Conservation (phyloP, 2,329 filamentous ascomycete genomes). For the Fusarium sp. region DNA sequence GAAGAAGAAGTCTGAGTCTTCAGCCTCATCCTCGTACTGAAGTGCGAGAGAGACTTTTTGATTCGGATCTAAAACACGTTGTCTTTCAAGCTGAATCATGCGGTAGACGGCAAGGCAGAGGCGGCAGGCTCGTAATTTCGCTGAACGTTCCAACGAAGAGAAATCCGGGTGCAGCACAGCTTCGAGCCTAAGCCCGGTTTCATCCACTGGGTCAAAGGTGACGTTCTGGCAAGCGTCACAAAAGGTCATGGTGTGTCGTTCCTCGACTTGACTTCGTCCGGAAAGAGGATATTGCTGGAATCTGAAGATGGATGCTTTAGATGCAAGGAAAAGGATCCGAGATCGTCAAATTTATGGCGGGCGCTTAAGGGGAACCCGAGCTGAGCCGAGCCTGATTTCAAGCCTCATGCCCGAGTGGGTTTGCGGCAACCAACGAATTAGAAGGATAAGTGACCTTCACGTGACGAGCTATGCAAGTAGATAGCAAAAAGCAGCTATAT, state of each 20-base stretch:
- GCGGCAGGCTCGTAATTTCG: neutral
- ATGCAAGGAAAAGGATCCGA: neutral
- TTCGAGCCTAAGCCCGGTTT: neutral
- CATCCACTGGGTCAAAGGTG: neutral
- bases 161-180: neutral
- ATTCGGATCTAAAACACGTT: neutral
- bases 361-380: neutral
- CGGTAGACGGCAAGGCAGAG: neutral
- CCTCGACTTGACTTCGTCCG: neutral
- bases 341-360: neutral
- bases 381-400: neutral
- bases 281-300: neutral
- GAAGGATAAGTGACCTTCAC: no score
- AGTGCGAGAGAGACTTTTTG: neutral
- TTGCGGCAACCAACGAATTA: neutral
- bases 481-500: no score
- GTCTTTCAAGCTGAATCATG: neutral
- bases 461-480: no score
- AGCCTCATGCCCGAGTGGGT: neutral
- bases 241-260: neutral
- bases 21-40: neutral
- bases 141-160: neutral
- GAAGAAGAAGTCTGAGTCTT: neutral
- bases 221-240: neutral
- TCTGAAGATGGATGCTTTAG: neutral